phyloP scores from a whole-genome alignment of 352 stramenopile genomes.

The Blastocystis sp. region DNA sequence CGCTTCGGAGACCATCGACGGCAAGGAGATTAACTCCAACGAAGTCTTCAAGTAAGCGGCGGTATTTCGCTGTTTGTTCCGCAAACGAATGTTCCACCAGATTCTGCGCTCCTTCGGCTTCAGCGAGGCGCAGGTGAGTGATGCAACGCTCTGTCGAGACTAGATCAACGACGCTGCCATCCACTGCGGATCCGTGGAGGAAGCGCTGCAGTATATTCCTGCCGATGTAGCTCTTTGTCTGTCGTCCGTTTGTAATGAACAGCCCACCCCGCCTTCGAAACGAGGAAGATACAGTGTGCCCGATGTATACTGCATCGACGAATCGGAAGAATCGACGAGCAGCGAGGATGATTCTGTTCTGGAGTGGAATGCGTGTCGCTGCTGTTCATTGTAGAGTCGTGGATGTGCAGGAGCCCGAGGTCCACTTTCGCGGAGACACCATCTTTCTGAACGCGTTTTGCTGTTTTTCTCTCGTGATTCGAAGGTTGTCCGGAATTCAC shows the following conservation, averaged over 20 bases:
- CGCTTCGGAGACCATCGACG: conserved; percentile 85
- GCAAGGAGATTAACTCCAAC: conserved; percentile 85
- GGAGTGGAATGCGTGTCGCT: background rate
- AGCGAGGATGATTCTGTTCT: conserved; percentile 1
- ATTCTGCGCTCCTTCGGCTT: conserved; percentile 8
- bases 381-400: background rate
- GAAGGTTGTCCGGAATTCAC: conserved; percentile 7
- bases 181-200: conserved; percentile 56
- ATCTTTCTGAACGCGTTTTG: conserved; percentile 37
- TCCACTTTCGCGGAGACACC: conserved; percentile 56
- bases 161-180: conserved; percentile 34
- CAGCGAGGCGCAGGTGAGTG: conserved; percentile 6
- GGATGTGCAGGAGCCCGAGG: background rate
- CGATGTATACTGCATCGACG: conserved; percentile 1
- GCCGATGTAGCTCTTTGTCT: background rate
- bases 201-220: conserved; percentile 39
- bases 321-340: background rate
- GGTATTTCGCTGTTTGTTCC: conserved; percentile 51
- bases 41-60: conserved; percentile 90
- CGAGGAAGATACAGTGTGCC: background rate
- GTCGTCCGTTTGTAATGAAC: background rate
- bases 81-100: background rate
- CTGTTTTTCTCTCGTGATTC: background rate
- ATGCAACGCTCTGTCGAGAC: background rate
- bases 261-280: background rate